Conservation (phyloP, 2,329 filamentous ascomycete genomes). For the Elsinoe arachidis region DNA sequence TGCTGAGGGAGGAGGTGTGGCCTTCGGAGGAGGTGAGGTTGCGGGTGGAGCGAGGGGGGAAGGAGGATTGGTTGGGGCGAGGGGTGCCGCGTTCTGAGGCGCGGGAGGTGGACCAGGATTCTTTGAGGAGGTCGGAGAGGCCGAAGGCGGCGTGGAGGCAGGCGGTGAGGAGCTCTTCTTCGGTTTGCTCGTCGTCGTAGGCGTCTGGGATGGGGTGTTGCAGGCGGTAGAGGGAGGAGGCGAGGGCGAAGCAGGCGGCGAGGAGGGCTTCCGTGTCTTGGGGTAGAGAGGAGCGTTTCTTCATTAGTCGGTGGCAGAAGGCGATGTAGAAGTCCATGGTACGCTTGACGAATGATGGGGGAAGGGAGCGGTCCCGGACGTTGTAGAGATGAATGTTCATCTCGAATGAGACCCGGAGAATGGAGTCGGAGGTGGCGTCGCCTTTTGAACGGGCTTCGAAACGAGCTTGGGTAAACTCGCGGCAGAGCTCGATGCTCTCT, state of each 20-base stretch:
- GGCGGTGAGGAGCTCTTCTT: constrained; percentile 72
- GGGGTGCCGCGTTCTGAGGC: constrained; percentile 74
- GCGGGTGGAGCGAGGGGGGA: constrained; percentile 30
- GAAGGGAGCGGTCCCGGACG: constrained; percentile 74
- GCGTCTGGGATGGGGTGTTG: constrained; percentile 65
- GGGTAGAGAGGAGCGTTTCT: constrained; percentile 68
- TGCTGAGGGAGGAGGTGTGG: constrained; percentile 41
- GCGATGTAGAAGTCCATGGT: constrained; percentile 94
- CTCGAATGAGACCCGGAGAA: constrained; percentile 86
- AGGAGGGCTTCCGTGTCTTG: constrained; percentile 79
- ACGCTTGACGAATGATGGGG: constrained; percentile 77
- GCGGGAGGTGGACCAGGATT: constrained; percentile 82
- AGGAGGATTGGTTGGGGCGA: constrained; percentile 67
- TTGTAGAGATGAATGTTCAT: constrained; percentile 93
- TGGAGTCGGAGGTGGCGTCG: constrained; percentile 73
- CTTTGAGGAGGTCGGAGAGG: constrained; percentile 82
- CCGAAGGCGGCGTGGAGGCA: constrained; percentile 94
- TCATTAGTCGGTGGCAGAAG: constrained; percentile 91
- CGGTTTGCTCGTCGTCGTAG: constrained; percentile 42
- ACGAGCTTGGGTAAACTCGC: constrained; percentile 83
- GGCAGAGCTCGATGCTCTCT: constrained; percentile 69
- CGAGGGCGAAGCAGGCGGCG: constrained; percentile 78
- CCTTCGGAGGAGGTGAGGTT: constrained; percentile 18
- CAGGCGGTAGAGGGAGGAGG: constrained; percentile 87
- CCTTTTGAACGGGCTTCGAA: constrained; percentile 76